phyloP scores from a whole-genome alignment of 2,329 filamentous ascomycete genomes.

The Colletotrichum phormii region DNA sequence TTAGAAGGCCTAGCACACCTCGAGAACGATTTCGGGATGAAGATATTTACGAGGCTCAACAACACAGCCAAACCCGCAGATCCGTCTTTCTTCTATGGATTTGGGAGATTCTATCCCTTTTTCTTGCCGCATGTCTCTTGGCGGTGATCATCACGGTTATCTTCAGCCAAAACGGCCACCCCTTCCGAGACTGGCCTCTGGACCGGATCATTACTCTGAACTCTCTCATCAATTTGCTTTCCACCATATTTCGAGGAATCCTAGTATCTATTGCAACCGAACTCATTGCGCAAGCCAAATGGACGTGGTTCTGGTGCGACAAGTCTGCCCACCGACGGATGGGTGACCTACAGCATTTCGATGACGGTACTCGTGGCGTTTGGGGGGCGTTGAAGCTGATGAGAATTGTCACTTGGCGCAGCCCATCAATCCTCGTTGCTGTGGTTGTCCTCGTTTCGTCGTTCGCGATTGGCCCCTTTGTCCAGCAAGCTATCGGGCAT shows the following conservation, averaged over 20 bases:
- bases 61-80: background rate
- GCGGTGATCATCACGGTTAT: background rate
- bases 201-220: background rate
- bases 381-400: background rate
- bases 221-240: background rate
- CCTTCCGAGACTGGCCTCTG: background rate
- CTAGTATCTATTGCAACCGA: background rate
- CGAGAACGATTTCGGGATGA: background rate
- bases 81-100: background rate
- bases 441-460: background rate
- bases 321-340: background rate
- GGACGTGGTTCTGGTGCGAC: background rate
- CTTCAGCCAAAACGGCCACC: background rate
- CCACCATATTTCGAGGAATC: background rate
- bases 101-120: background rate
- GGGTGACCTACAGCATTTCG: background rate
- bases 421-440: background rate
- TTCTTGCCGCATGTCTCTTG: background rate
- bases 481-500: background rate
- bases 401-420: background rate
- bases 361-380: background rate
- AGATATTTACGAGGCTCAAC: background rate
- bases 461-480: background rate
- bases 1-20: background rate
- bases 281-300: background rate